Percentiles rank a stretch among this genome's conserved stretches.
Evolutionary conservation across 805 yeast species (phyloP).

Genomic region (Candida vaughaniae): DNA sequence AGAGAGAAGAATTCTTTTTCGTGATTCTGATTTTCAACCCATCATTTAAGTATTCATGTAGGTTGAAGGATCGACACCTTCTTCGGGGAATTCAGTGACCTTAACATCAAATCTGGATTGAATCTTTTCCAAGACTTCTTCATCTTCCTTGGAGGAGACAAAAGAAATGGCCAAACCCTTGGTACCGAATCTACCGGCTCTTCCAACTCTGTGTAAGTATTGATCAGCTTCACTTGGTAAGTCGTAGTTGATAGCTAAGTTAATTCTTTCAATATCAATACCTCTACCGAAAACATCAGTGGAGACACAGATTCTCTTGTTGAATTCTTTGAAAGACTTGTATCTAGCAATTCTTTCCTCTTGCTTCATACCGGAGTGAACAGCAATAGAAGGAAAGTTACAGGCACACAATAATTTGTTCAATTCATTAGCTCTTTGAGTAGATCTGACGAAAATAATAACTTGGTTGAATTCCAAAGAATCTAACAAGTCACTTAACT

Average conservation of each 20-base stretch:
- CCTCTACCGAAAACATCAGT: conserved; percentile 99
- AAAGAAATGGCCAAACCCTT: conserved; percentile 95
- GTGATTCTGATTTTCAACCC: neutral
- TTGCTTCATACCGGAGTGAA: conserved; percentile 93
- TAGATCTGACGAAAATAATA: conserved; percentile 90
- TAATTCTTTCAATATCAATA: conserved; percentile 98
- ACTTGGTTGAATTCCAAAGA: conserved; percentile 97
- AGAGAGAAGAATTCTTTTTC: too few relatives aligned
- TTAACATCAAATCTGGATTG: conserved; percentile 98
- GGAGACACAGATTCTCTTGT: conserved; percentile 97
- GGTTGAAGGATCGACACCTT: conserved; percentile 95
- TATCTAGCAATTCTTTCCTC: conserved; percentile 97
- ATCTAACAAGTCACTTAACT: conserved; percentile 88
- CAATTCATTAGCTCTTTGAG: conserved; percentile 88
- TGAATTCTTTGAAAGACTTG: conserved; percentile 94
- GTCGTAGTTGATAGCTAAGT: conserved; percentile 96
- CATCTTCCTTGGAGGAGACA: conserved; percentile 82
- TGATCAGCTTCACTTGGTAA: conserved; percentile 96
- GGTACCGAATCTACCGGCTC: conserved; percentile 99
- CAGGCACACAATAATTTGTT: conserved; percentile 86
- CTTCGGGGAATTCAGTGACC: conserved; percentile 93
- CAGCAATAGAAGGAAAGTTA: conserved; percentile 96
- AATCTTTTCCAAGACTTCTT: conserved; percentile 84
- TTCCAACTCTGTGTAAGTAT: conserved; percentile 97
- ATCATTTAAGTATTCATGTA: conserved; percentile 83